Evolutionary conservation across 2,329 filamentous ascomycete genomes (phyloP), one percentile per base, ranked within the genome.

Genomic region (Diaporthe sp.): DNA sequence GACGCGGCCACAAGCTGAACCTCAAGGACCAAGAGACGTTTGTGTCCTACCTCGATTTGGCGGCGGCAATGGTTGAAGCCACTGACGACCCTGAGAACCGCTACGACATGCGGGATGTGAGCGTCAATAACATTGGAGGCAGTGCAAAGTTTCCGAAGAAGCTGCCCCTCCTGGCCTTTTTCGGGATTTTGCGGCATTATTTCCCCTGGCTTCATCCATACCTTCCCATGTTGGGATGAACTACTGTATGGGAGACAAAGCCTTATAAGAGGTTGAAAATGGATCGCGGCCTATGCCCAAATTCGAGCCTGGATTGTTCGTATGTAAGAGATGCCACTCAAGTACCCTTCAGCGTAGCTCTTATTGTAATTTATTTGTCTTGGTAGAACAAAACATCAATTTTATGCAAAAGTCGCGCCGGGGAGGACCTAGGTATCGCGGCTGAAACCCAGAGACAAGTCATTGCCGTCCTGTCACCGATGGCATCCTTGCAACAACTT

Each of bases 41-140:
- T 10, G 55, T 60, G 20, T 60, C 55, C 20, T 60, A 60, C 31
- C 55, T 60, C 31, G 55, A 60, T n/a, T n/a, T 60, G 55, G 55
- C 55, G 55, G 55, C 55, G 10, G 55, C 31, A 0, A 37, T 60
- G 55, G 9, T 60, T 39, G 55, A 60, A 28, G 55, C 55, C 4
- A 13, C 55, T 3, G 55, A 60, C 20, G 55, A 60, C 20, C 31
- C 55, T 37, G 55, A 60, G n/a, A 34, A 10, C 31, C 55, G 31
- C 17, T 60, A 60, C 55, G 55, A 39, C 9, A 60, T 60, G 55
- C 17, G 17, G 31, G 55, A 60, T n/a, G 55, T 60, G 31, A 60
- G 55, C 31, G 55, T 37, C 2, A 60, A 60, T 20, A 37, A 37
- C 10, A n/a, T 60, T 37, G 55, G 31, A 34, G 55, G 55, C 20